A percentile compares a stretch with the other conserved stretches of the same genome.
phyloP scores from a whole-genome alignment of 2,329 filamentous ascomycete species.

The Ilyonectria sp. region DNA sequence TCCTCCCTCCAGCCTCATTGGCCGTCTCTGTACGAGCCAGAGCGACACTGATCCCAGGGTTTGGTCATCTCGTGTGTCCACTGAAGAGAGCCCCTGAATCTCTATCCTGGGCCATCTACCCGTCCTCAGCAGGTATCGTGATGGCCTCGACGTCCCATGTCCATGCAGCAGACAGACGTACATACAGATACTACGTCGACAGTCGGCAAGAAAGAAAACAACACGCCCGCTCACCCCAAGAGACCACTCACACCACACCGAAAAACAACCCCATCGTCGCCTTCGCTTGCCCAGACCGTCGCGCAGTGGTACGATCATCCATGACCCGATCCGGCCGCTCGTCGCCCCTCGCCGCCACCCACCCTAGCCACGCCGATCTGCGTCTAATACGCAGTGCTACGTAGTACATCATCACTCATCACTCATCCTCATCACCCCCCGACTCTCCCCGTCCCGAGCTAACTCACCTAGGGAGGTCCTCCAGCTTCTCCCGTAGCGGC shows the following conservation, averaged over 20 bases:
- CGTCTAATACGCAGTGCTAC: background rate
- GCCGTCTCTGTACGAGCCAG: background rate
- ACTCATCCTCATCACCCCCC: constrained; percentile 14
- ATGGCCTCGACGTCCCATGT: too few relatives aligned
- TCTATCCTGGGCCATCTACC: too few relatives aligned
- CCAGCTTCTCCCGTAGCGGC: constrained; percentile 14
- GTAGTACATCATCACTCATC: background rate
- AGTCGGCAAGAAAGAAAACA: background rate
- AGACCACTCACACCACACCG: background rate
- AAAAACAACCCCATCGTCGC: too few relatives aligned
- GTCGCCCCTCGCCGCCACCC: background rate
- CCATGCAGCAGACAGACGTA: too few relatives aligned
- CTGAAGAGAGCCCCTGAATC: background rate
- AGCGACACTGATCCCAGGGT: background rate
- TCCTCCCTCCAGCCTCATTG: background rate
- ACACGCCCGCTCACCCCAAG: background rate
- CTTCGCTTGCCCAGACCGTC: background rate
- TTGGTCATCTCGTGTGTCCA: background rate
- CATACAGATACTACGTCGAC: too few relatives aligned
- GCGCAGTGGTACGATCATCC: constrained; percentile 5
- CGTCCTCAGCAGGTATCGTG: too few relatives aligned
- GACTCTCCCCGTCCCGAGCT: constrained; percentile 30
- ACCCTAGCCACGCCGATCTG: constrained; percentile 9
- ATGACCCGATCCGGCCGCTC: constrained; percentile 12
- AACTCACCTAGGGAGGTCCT: constrained; percentile 30